These are phyloP conservation scores for Schwanniomyces vanrijiae DNA, from an alignment of 805 yeast species.

Conservation along the genomic window DNA sequence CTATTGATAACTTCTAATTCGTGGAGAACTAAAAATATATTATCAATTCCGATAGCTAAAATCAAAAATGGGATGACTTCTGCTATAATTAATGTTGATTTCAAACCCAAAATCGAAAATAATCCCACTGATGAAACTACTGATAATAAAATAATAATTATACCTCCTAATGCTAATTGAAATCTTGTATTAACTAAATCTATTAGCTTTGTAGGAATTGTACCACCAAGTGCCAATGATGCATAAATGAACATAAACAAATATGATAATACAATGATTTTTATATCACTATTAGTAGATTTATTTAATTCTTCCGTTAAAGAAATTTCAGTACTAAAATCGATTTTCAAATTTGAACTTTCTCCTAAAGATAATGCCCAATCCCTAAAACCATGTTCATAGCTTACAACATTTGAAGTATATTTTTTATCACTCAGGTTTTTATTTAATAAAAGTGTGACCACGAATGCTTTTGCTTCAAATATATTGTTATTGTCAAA, in stretches of 20 bases:
- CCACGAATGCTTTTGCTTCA: constrained; percentile 68
- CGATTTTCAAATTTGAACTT: constrained; percentile 54
- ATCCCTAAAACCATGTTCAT: constrained; percentile 71
- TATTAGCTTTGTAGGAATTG: constrained; percentile 40
- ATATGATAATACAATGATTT: constrained; percentile 72
- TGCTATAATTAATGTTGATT: constrained; percentile 88
- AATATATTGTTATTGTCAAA: constrained; percentile 56
- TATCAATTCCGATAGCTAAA: constrained; percentile 95
- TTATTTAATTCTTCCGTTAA: constrained; percentile 80
- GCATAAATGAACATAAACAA: constrained; percentile 86
- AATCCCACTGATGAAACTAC: constrained; percentile 82
- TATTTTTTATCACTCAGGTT: constrained; percentile 40
- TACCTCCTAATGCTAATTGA: constrained; percentile 80
- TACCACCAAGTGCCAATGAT: constrained; percentile 72
- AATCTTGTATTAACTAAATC: constrained; percentile 57
- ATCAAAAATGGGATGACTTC: constrained; percentile 95
- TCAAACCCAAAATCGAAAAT: constrained; percentile 72
- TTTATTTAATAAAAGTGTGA: constrained; percentile 70
- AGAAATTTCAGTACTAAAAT: constrained; percentile 82
- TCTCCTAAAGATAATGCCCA: constrained; percentile 45
- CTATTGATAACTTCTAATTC: constrained; percentile 62
- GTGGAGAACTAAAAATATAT: constrained; percentile 82
- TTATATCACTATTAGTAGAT: constrained; percentile 76
- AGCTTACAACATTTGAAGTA: constrained; percentile 43
- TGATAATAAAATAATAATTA: constrained; percentile 74